Evolutionary conservation across 2,329 filamentous ascomycete species (phyloP), one percentile per base, ranked within the genome.

Genomic region (Fusarium agapanthi): DNA sequence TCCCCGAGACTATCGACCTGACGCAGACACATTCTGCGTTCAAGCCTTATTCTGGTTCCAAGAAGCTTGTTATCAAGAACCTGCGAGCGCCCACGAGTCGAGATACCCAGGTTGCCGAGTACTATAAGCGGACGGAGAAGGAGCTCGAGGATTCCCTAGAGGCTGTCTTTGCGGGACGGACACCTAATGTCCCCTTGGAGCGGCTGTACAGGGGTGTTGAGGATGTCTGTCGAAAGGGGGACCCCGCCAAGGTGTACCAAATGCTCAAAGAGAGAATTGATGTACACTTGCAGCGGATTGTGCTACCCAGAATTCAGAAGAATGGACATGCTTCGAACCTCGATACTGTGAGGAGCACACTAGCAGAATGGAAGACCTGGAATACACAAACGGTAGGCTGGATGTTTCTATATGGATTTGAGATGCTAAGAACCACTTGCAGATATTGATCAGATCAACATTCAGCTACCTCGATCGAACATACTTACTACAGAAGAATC

Each of bases 391-490:
- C 94, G 83, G 92, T 93, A 85, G 74, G 89, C 40, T 43, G 26
- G 11, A 5, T 34, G 24, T 43, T 32, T 30, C 32, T 43, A 26
- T 45, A 14, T 15, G 18, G 50, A 24, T 13, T 26, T 38, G 37
- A 24, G 30, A 61, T 75, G 37, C 72, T 66, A 47, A 54, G 34
- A 54, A 58, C 43, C 61, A 41, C 65, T 57, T 37, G 22, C 51
- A 95, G 91, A 88, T 91, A 73, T 91, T 91, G 20, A 89, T 99
- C 58, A 90, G 95, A 54, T 95, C 93, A 71, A 92, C 97, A 43
- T 98, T 98, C 83, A 97, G 95, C 83, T 99, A 95, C 78, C 88
- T 99, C 73, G 95, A 99, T 80, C 91, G 96, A 71, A 93, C 95
- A 5, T 98, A 95, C 79, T 87, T 99, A 13, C 85, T 97, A 6